A percentile compares a stretch with the other conserved stretches of the same genome.
Evolutionary conservation across 805 yeast species (phyloP).

Genomic region (Scheffersomyces amazonensis): DNA sequence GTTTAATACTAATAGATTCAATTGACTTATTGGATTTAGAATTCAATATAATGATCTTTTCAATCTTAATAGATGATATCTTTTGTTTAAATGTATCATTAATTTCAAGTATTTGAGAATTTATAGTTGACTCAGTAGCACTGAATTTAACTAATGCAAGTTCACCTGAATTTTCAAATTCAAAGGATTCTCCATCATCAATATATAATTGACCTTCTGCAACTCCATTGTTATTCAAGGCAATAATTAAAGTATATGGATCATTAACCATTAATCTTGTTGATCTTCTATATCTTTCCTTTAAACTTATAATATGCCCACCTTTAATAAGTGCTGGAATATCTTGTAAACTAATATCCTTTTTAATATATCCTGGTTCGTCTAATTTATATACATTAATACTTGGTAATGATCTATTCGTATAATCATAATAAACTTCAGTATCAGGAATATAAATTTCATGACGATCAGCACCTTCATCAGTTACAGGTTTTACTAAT

Average conservation of each 20-base stretch:
- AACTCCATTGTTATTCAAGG: conserved; percentile 44
- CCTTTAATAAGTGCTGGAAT: conserved; percentile 75
- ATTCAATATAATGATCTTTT: conserved; percentile 48
- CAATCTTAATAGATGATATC: conserved; percentile 44
- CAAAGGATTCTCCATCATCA: conserved; percentile 82
- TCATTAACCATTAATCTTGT: conserved; percentile 71
- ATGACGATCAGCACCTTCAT: conserved; percentile 42
- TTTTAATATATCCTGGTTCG: conserved; percentile 31
- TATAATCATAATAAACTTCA: conserved; percentile 56
- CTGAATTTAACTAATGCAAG: conserved; percentile 42
- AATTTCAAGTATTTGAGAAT: conserved; percentile 5
- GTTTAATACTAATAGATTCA: conserved; percentile 26
- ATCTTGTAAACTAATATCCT: conserved; percentile 49
- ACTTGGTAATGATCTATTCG: conserved; percentile 25
- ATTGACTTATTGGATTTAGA: conserved; percentile 20
- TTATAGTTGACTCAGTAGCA: conserved; percentile 30
- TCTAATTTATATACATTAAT: conserved; percentile 3
- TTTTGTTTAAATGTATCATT: conserved; percentile 9
- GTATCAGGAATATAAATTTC: conserved; percentile 52
- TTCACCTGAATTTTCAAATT: conserved; percentile 47
- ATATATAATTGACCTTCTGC: conserved; percentile 65
- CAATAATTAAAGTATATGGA: conserved; percentile 75
- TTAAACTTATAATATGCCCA: conserved; percentile 70
- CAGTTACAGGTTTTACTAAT: conserved; percentile 77
- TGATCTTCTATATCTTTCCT: conserved; percentile 77